Percentiles rank a stretch among this genome's conserved stretches.
phyloP scores from a whole-genome alignment of 202 grass and related monocot species.

The Elaeis oleifera region DNA sequence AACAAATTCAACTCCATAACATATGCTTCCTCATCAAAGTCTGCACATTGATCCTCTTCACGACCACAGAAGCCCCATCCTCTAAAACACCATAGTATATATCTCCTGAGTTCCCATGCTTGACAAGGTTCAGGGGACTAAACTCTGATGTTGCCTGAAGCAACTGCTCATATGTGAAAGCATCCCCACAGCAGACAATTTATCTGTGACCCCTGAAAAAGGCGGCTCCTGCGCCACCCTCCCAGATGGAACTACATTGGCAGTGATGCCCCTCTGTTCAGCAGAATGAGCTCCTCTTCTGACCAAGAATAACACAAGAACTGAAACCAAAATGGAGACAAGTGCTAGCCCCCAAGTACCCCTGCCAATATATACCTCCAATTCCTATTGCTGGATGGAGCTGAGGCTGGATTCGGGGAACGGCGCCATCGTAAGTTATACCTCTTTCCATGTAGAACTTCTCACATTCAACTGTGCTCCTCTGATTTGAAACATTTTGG shows the following conservation, averaged over 20 bases:
- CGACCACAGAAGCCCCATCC: conserved; percentile 42
- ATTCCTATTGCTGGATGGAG: conserved; percentile 14
- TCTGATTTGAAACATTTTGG: conserved; percentile 38
- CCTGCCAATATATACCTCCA: conserved; percentile 41
- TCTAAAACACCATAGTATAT: conserved; percentile 70
- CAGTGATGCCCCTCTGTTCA: conserved; percentile 8
- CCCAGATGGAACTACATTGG: conserved; percentile 23
- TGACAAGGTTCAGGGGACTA: conserved; percentile 46
- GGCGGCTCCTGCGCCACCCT: conserved; percentile 29
- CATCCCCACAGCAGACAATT: conserved; percentile 7
- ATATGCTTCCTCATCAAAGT: conserved; percentile 24
- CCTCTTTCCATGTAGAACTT: conserved; percentile 49
- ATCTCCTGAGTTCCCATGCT: conserved; percentile 62
- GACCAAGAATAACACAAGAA: conserved; percentile 26
- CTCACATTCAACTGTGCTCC: conserved; percentile 34
- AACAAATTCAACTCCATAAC: conserved; percentile 54
- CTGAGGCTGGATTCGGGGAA: conserved; percentile 22
- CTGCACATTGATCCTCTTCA: conserved; percentile 55
- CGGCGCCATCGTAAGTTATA: conserved; percentile 9
- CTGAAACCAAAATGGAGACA: conserved; percentile 18
- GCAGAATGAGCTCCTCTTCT: conserved; percentile 18
- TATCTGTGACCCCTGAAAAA: conserved; percentile 27
- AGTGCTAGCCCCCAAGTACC: conserved; percentile 29
- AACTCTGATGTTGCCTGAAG: conserved; percentile 47
- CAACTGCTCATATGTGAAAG: conserved; percentile 55